A percentile compares a stretch with the other conserved stretches of the same genome.
phyloP scores from a whole-genome alignment of 2,329 filamentous ascomycete genomes.

The Verticillium longisporum region DNA sequence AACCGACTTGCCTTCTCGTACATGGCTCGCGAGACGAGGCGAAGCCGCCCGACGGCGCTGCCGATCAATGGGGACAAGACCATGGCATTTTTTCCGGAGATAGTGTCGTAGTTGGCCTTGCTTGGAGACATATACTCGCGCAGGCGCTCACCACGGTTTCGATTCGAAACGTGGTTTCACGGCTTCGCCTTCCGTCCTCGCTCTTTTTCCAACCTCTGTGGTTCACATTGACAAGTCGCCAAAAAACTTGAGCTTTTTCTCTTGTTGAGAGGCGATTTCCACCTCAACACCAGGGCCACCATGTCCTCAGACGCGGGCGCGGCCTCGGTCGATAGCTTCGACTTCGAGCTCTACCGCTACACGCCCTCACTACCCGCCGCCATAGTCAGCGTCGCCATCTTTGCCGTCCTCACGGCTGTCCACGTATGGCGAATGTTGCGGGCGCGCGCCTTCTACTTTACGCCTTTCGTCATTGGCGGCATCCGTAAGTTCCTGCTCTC shows the following conservation, averaged over 20 bases:
- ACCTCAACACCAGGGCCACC: not conserved
- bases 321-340: slow-evolving; percentile 2
- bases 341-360: slow-evolving; percentile 14
- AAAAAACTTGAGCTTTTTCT: too few species aligned
- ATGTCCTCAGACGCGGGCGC: not conserved
- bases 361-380: slow-evolving; percentile 12
- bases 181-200: too few species aligned
- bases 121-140: too few species aligned
- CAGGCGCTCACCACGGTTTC: too few species aligned
- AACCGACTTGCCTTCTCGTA: not conserved
- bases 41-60: not conserved
- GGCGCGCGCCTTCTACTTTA: slow-evolving; percentile 10
- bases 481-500: slow-evolving; percentile 10
- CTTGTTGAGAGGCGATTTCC: too few species aligned
- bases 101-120: too few species aligned
- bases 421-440: slow-evolving; percentile 6
- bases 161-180: too few species aligned
- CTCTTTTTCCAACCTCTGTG: too few species aligned
- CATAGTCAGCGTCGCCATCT: slow-evolving; percentile 7
- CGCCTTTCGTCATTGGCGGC: slow-evolving; percentile 11
- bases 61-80: not conserved
- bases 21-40: not conserved
- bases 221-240: too few species aligned
- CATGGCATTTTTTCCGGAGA: too few species aligned
- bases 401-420: slow-evolving; percentile 7